A percentile compares a stretch with the other conserved stretches of the same genome.
phyloP scores from a whole-genome alignment of 2,329 filamentous ascomycete genomes.

The Dryadomyces quercus-mongolicae region DNA sequence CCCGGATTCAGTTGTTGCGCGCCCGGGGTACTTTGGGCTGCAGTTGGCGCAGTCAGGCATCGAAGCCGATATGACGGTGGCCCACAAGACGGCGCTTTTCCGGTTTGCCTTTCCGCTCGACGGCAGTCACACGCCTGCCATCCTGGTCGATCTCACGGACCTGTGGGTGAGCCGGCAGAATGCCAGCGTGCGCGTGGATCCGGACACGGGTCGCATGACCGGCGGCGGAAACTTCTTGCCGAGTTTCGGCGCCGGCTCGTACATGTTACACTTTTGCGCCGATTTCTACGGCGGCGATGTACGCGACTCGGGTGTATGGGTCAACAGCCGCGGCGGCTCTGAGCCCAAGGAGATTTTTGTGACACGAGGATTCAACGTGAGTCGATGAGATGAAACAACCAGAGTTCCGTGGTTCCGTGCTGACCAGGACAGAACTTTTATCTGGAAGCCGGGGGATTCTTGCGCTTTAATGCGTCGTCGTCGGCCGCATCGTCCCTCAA shows the following conservation, averaged over 20 bases:
- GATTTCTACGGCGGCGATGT: slow-evolving; percentile 37
- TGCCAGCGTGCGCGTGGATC: slow-evolving; percentile 35
- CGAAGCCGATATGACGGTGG: slow-evolving; percentile 45
- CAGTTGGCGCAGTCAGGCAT: slow-evolving; percentile 36
- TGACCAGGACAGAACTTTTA: slow-evolving; percentile 18
- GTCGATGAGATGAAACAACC: too few relatives aligned
- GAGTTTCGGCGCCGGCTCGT: slow-evolving; percentile 48
- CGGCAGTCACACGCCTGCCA: slow-evolving; percentile 26
- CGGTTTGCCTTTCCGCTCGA: slow-evolving; percentile 42
- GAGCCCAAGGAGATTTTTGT: slow-evolving; percentile 25
- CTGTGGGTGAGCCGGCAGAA: slow-evolving; percentile 38
- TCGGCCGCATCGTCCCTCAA: slow-evolving; percentile 21
- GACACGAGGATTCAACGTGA: slow-evolving; percentile 26
- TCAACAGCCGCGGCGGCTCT: slow-evolving; percentile 25
- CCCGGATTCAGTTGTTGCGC: slow-evolving; percentile 30
- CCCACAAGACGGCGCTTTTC: slow-evolving; percentile 50
- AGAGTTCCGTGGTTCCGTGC: neutral
- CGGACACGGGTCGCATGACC: slow-evolving; percentile 36
- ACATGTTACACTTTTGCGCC: slow-evolving; percentile 45
- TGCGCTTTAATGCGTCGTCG: slow-evolving; percentile 34
- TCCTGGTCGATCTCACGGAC: slow-evolving; percentile 48
- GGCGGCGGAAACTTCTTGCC: slow-evolving; percentile 46
- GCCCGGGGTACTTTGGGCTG: slow-evolving; percentile 45
- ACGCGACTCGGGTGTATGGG: slow-evolving; percentile 25
- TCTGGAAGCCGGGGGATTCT: slow-evolving; percentile 39